Evolutionary conservation across 305 asterid species (phyloP).

Genomic region (Solanum hybrid): DNA sequence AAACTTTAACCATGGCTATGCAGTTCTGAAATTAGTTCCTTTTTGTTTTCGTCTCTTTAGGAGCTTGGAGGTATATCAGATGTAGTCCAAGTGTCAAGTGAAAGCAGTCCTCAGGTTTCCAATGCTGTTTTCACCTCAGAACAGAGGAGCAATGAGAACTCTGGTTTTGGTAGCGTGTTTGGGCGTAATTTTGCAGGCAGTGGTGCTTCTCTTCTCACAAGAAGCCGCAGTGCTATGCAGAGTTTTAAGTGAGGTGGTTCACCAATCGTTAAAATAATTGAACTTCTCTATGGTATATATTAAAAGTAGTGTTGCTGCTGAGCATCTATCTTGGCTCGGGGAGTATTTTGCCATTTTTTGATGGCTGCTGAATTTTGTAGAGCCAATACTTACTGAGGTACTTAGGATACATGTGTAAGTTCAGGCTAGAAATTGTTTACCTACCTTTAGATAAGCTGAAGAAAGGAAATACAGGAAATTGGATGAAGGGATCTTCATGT

Average conservation of each 20-base stretch:
- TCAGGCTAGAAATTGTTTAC: neutral
- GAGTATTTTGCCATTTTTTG: conserved; percentile 4
- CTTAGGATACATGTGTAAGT: neutral
- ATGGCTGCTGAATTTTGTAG: conserved; percentile 26
- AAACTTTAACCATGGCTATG: neutral
- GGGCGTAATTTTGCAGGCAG: conserved; percentile 33
- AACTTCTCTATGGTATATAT: neutral
- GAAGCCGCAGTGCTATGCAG: conserved; percentile 47
- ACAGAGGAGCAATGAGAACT: conserved; percentile 26
- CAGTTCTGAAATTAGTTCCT: neutral
- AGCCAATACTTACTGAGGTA: neutral
- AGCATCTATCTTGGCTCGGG: neutral
- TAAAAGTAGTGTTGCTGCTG: neutral
- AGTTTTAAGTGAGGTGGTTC: conserved; percentile 29
- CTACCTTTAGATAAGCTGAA: neutral
- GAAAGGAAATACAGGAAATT: neutral
- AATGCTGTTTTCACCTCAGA: conserved; percentile 22
- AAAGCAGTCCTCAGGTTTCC: conserved; percentile 20
- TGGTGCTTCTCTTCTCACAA: conserved; percentile 32
- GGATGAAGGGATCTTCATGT: neutral
- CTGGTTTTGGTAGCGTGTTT: conserved; percentile 33
- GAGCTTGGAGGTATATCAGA: conserved; percentile 39
- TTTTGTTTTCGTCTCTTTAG: conserved; percentile 13
- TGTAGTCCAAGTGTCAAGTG: conserved; percentile 22
- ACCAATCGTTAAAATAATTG: neutral